Evolutionary conservation across 2,329 filamentous ascomycete genomes (phyloP), one percentile per base, ranked within the genome.

Genomic region (Aspergillus brasiliensis): DNA sequence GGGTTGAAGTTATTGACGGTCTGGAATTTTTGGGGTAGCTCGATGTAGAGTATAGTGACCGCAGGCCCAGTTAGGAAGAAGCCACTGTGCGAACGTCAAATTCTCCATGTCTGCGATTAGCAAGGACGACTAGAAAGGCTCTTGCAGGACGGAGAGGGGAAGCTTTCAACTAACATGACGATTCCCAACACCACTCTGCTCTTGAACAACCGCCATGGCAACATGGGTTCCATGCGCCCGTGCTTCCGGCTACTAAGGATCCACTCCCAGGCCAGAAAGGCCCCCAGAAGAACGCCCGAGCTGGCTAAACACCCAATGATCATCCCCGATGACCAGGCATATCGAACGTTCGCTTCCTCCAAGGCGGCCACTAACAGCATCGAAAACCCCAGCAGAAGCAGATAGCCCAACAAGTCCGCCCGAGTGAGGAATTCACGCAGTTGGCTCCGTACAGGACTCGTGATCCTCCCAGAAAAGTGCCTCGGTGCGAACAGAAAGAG

Each of bases 311-410:
- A 77, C 13, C 75, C 67, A 48, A 86, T 71, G 3, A 87, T 83
- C n/a, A 79, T 72, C 0, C 79, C 77, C 49, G 81, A 83, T 25
- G 75, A 72, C 86, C 86, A 88, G 1, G 75, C 65, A 57, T 80
- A 82, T 0, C 78, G 79, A 44, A 81, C 79, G 0, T 84, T 84
- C 2, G 80, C 85, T 65, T 87, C 82, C 62, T 87, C 83, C 19
- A 88, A 70, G 1, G 82, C 81, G 61, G 84, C 84, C 0, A 88
- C 80, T 1, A 87, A 70, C 5, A 86, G 76, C 1, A 83, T 78
- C 1, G 83, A 85, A 40, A 82, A 83, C 3, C 74, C 73, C 3
- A 87, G 72, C 7, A 87, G 77, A 1, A 84, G 74, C 2, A 79
- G 65, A 54, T 81, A 81, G 15, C 84, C 84, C 5, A 84, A 44